Evolutionary conservation across 139 green algal species (phyloP).

Genomic region (Coccomyxa sp.): DNA sequence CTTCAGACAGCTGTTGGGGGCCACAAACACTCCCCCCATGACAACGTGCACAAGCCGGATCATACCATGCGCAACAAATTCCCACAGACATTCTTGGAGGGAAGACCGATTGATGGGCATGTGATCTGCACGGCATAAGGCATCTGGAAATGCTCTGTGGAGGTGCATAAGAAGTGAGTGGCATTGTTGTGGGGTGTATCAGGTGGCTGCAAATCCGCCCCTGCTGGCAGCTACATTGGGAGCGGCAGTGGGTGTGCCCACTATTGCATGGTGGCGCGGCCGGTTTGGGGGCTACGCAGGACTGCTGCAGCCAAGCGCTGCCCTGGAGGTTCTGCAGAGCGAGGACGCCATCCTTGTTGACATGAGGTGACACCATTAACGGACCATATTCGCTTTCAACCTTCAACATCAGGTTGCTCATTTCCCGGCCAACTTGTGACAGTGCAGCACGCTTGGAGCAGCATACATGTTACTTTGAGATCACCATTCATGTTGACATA

Average conservation of each 20-base stretch:
- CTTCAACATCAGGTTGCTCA: no score
- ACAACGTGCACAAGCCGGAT: neutral
- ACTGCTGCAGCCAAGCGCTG: neutral
- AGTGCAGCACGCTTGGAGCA: neutral
- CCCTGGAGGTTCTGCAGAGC: slow-evolving; percentile 5
- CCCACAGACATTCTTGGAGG: neutral
- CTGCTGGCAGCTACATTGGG: neutral
- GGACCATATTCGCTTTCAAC: neutral
- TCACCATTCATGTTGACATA: neutral
- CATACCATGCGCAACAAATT: neutral
- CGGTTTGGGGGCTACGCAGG: slow-evolving; percentile 4
- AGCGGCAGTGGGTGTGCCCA: slow-evolving; percentile 1
- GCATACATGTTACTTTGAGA: neutral
- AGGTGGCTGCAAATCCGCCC: neutral
- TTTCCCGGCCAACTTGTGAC: no score
- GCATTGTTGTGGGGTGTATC: neutral
- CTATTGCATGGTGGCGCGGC: neutral
- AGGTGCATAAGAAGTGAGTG: neutral
- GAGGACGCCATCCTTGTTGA: slow-evolving; percentile 2
- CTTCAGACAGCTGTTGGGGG: neutral
- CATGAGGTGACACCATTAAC: neutral
- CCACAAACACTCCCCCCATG: neutral
- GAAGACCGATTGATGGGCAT: neutral
- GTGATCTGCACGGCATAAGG: neutral
- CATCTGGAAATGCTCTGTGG: neutral